A percentile compares a stretch with the other conserved stretches of the same genome.
Evolutionary conservation across 164 flowering plant genomes (phyloP).

Genomic region (Vitis riparia): DNA sequence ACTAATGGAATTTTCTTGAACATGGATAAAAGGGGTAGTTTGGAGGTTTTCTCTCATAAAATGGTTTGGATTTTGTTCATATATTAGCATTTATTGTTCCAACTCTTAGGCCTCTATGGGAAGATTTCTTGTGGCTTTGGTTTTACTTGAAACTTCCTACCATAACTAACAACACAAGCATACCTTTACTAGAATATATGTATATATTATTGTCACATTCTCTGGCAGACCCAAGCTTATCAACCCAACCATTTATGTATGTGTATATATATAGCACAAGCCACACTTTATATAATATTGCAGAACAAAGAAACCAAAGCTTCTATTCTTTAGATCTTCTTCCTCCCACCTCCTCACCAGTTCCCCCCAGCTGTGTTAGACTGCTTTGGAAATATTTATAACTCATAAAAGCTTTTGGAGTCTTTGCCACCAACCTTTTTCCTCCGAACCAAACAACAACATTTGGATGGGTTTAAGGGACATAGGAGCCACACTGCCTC

Average conservation of each 20-base stretch:
- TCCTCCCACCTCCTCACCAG: background rate
- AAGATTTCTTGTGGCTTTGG: slow-evolving; percentile 47
- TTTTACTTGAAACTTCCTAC: slow-evolving; percentile 36
- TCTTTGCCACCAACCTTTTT: background rate
- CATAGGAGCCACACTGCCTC: slow-evolving; percentile 75
- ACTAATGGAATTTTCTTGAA: too few relatives aligned
- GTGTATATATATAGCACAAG: background rate
- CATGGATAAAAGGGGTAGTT: slow-evolving; percentile 22
- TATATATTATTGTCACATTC: slow-evolving; percentile 7
- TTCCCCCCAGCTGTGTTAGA: background rate
- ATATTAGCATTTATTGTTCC: slow-evolving; percentile 2
- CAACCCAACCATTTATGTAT: slow-evolving; percentile 9
- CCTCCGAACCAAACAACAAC: background rate
- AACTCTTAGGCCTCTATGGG: background rate
- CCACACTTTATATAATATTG: background rate
- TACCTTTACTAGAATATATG: slow-evolving; percentile 9
- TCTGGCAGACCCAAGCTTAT: slow-evolving; percentile 8
- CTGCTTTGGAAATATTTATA: background rate
- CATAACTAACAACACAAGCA: slow-evolving; percentile 39
- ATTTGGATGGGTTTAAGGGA: slow-evolving; percentile 63
- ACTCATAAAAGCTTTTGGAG: background rate
- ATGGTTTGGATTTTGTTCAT: slow-evolving; percentile 29
- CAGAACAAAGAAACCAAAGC: background rate
- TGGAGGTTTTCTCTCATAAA: slow-evolving; percentile 24
- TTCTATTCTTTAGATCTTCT: background rate